Conservation (phyloP, 2,329 filamentous ascomycete species). For the Trichocomaceae sp. region DNA sequence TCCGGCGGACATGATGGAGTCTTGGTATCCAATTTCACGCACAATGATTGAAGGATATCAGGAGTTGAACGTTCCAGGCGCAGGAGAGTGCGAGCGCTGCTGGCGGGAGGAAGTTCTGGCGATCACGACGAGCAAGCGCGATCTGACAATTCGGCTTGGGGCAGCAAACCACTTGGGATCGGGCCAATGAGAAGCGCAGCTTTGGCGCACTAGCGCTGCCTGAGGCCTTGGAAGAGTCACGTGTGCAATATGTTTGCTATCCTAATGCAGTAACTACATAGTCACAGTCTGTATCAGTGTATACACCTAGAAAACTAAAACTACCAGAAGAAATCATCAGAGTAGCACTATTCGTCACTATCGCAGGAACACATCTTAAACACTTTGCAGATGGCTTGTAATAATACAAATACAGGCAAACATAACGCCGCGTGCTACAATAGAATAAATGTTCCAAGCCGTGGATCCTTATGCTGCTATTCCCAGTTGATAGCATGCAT, state of each 20-base stretch:
- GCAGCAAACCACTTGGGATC: conserved; percentile 4
- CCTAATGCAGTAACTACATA: no score
- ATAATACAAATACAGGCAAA: not conserved
- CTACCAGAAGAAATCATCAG: not conserved
- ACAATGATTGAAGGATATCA: not conserved
- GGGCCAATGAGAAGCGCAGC: conserved; percentile 6
- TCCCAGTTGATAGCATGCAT: not conserved
- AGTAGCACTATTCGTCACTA: not conserved
- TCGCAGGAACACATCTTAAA: not conserved
- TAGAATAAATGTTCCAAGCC: not conserved
- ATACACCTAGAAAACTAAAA: no score
- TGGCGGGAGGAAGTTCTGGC: conserved; percentile 2
- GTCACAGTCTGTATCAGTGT: no score
- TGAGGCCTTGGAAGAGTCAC: no score
- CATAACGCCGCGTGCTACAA: not conserved
- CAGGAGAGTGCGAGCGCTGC: not conserved
- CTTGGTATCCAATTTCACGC: not conserved
- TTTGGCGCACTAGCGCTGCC: not conserved
- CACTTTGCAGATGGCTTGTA: not conserved
- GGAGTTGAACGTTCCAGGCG: not conserved
- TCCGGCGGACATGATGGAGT: not conserved
- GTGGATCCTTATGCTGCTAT: not conserved
- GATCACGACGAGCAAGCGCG: conserved; percentile 10
- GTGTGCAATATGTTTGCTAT: no score
- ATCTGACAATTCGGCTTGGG: conserved; percentile 4